Conservation (phyloP, 257 asterid genomes). For the Capsicum chinense region DNA sequence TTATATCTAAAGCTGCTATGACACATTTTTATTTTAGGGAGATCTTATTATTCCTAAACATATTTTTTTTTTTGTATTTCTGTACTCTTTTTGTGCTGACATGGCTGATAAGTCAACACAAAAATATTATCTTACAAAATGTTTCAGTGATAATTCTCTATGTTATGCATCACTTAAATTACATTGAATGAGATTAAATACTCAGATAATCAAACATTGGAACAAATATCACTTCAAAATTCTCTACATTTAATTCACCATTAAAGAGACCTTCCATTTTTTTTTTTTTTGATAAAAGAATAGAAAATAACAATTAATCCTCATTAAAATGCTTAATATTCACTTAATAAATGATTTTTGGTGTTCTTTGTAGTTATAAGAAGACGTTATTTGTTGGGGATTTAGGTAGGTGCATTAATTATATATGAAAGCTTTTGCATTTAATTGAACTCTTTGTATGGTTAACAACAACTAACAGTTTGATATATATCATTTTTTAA, state of each 20-base stretch:
- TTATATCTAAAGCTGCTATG: no score
- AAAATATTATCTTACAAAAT: no score
- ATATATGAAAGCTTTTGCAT: conserved; percentile 45
- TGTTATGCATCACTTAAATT: no score
- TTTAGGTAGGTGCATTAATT: conserved; percentile 54
- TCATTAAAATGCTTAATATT: neutral
- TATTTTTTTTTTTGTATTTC: no score
- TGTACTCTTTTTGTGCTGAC: no score
- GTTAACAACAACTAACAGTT: conserved; percentile 3
- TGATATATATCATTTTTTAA: neutral
- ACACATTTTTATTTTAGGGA: no score
- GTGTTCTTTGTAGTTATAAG: conserved; percentile 19
- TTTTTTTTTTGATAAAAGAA: neutral
- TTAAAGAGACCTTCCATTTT: neutral
- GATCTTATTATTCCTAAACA: no score
- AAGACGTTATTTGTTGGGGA: conserved; percentile 34
- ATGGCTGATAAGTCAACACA: no score
- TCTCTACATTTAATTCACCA: neutral
- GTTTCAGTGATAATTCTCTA: no score
- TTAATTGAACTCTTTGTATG: conserved; percentile 23
- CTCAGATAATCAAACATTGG: conserved; percentile 5
- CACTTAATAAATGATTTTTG: neutral
- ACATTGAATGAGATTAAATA: neutral
- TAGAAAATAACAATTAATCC: neutral
- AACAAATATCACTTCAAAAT: neutral